phyloP scores from a whole-genome alignment of 2,329 filamentous ascomycete species.

The Penicillium sp. region DNA sequence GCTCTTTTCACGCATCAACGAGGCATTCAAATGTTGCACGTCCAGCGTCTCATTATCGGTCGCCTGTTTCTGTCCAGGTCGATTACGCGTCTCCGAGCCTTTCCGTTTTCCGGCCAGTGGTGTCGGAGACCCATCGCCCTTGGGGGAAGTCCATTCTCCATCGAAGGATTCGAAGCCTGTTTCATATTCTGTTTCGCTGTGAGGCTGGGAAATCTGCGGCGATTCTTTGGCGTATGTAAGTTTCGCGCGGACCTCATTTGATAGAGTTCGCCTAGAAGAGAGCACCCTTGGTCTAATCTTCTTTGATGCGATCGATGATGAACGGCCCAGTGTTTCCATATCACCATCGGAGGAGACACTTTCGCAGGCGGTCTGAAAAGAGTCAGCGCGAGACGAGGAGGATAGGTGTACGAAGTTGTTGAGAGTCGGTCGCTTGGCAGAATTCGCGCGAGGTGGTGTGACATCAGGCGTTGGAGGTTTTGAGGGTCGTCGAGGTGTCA shows the following conservation, averaged over 20 bases:
- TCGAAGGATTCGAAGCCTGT: slow-evolving; percentile 57
- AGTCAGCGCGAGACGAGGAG: slow-evolving; percentile 61
- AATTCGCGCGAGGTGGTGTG: slow-evolving; percentile 60
- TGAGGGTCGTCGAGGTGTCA: slow-evolving; percentile 63
- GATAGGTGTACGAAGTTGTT: slow-evolving; percentile 56
- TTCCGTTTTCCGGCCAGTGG: slow-evolving; percentile 12
- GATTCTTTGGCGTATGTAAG: slow-evolving; percentile 9
- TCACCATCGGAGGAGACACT: slow-evolving; percentile 63
- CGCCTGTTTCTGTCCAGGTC: neutral
- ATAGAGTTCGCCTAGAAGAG: slow-evolving; percentile 22
- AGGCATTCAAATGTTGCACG: slow-evolving; percentile 20
- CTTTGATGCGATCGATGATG: slow-evolving; percentile 20
- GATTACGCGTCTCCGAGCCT: slow-evolving; percentile 1
- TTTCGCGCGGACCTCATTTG: slow-evolving; percentile 42
- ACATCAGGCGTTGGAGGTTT: slow-evolving; percentile 73
- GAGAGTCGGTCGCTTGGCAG: slow-evolving; percentile 38
- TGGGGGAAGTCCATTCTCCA: slow-evolving; percentile 52
- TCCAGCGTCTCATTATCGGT: slow-evolving; percentile 9
- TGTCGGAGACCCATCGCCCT: slow-evolving; percentile 16
- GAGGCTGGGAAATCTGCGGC: slow-evolving; percentile 10
- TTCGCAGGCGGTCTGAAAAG: slow-evolving; percentile 70
- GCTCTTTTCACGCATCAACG: slow-evolving; percentile 28
- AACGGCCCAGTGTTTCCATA: slow-evolving; percentile 32
- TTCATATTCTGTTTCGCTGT: slow-evolving; percentile 28
- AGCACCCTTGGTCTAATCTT: slow-evolving; percentile 15